A percentile compares a stretch with the other conserved stretches of the same genome.
Conservation (phyloP, 805 yeast genomes). For the Lachancea mirantina region DNA sequence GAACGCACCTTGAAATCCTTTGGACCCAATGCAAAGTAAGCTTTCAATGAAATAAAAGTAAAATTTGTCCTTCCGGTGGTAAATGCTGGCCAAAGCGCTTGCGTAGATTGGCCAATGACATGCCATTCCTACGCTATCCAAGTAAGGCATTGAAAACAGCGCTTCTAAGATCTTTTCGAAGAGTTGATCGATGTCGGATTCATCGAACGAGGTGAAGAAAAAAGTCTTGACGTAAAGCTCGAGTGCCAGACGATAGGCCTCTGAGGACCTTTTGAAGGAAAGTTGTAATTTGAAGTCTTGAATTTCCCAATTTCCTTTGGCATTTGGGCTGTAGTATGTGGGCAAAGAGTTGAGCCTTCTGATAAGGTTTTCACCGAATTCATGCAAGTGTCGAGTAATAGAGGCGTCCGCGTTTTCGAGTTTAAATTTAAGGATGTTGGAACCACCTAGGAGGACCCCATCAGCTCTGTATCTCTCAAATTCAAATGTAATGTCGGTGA, state of each 20-base stretch:
- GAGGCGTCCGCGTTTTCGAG: constrained; percentile 2
- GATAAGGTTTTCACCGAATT: constrained; percentile 7
- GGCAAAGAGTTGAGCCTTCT: not conserved
- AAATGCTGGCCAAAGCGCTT: constrained; percentile 5
- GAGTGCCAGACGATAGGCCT: constrained; percentile 3
- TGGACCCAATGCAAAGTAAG: constrained; percentile 3
- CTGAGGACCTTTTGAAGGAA: constrained; percentile 8
- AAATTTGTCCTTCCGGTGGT: constrained; percentile 5
- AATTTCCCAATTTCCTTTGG: constrained; percentile 1
- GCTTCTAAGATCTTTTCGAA: constrained; percentile 10
- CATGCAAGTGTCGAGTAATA: not conserved
- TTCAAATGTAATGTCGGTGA: constrained; percentile 1
- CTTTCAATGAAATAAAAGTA: constrained; percentile 5
- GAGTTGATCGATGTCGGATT: not conserved
- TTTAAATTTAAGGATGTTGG: constrained; percentile 9
- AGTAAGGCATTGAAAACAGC: constrained; percentile 10
- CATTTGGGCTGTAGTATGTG: no score
- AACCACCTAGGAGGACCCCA: constrained; percentile 7
- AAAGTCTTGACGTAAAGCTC: constrained; percentile 9
- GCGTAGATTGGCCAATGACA: constrained; percentile 12
- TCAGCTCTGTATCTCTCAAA: constrained; percentile 1
- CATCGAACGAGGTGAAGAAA: constrained; percentile 5
- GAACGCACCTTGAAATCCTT: constrained; percentile 7
- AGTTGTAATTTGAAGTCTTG: constrained; percentile 8
- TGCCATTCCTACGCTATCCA: not conserved